Conservation (phyloP, 2,329 filamentous ascomycete species). For the Coniochaeta sp. region DNA sequence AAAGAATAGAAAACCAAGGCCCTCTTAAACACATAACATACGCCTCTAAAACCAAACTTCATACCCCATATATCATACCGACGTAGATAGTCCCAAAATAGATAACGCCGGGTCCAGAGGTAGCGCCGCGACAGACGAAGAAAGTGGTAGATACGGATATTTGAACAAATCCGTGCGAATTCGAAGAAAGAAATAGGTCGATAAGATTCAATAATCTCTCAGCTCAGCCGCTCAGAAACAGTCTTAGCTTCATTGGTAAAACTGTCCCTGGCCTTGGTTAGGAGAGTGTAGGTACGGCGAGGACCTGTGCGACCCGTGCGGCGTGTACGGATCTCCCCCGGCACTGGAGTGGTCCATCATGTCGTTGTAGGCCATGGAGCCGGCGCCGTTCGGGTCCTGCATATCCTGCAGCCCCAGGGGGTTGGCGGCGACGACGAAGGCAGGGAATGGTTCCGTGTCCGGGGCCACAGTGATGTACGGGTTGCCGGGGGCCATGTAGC, state of each 20-base stretch:
- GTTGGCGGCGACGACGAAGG: slow-evolving; percentile 27
- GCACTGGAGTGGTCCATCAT: slow-evolving; percentile 21
- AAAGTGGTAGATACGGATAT: not conserved
- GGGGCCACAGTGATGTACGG: slow-evolving; percentile 23
- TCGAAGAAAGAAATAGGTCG: no score
- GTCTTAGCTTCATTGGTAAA: slow-evolving; percentile 18
- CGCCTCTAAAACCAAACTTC: not conserved
- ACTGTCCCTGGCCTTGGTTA: slow-evolving; percentile 25
- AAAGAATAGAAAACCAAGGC: not conserved
- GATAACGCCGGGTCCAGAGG: no score
- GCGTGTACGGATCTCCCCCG: slow-evolving; percentile 25
- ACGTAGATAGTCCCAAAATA: no score
- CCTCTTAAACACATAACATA: not conserved
- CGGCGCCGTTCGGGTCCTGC: slow-evolving; percentile 8
- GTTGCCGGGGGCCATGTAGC: slow-evolving; percentile 16
- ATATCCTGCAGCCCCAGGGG: slow-evolving; percentile 30
- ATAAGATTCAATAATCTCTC: no score
- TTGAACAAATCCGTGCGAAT: not conserved
- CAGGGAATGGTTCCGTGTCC: slow-evolving; percentile 27
- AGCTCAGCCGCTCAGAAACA: no score
- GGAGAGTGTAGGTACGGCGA: slow-evolving; percentile 34
- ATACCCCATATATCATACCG: not conserved
- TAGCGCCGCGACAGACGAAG: no score
- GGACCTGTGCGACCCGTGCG: slow-evolving; percentile 26
- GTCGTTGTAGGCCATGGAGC: slow-evolving; percentile 21